Base-by-base conservation (phyloP, 169 alveolate genomes). In the Babesia bigemina region DNA sequence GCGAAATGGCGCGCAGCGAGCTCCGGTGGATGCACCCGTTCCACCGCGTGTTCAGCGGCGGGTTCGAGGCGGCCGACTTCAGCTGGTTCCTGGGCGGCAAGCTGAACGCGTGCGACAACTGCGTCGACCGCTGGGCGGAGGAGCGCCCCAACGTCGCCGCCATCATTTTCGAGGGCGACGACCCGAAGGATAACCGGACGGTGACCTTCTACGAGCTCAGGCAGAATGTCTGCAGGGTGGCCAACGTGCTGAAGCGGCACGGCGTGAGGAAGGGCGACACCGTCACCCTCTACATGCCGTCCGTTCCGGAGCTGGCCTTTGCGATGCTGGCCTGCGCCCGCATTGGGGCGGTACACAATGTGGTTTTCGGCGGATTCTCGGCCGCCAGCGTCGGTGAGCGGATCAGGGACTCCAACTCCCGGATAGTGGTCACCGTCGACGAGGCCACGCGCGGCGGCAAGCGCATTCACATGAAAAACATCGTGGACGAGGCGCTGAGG, bases 351-450 rank as follows among this genome's bases (percentile, higher is more conserved):
- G 93, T 96, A 19, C 99, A 96, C 85, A 92, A 92, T 48, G 99
- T 98, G 21, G 98, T 98, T 67, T 98, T 97, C 86, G 99, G 99
- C 24, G 99, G 99, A 8, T 97, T 96, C 88, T 96, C 99, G 17
- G 95, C 99, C 50, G 93, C 92, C 19, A 93, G 96, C 74, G 75
- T 98, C 50, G 93, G 95, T 10, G 98, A 95, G 53, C 91, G 99
- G 28, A 92, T 97, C 24, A 70, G 86, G 14, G 98, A 96, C 84
- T 95, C 98, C 39, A 66, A 88, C 69, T 91, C 94, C 58, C 70
- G 28, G 44, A 48, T 62, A 17, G 74, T 81, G 50, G 24, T 81
- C 62, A 81, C 88, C n/a, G 84, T 70, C 19, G 85, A 81, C 62
- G 84, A 77, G 39, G 73, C 77, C 24, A 21, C 52, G 49, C 66